phyloP scores from a whole-genome alignment of 306 rosid genomes.

The Lathyrus tuberosus region DNA sequence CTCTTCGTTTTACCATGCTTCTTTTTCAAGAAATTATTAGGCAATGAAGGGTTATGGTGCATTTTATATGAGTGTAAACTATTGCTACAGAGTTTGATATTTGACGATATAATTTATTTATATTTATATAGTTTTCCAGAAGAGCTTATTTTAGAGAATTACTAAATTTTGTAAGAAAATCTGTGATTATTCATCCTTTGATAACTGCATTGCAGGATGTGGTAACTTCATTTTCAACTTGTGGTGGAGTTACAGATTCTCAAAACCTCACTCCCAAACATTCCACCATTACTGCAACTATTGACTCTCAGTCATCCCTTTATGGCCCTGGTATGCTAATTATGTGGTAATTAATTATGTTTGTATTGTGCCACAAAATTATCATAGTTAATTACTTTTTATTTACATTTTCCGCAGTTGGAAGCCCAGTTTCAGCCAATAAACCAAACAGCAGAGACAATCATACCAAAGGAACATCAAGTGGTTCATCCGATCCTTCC shows the following conservation, averaged over 20 bases:
- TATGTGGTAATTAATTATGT: not conserved
- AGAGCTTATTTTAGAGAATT: not conserved
- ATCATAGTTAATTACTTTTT: not conserved
- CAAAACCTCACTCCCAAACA: constrained; percentile 58
- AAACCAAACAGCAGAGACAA: constrained; percentile 52
- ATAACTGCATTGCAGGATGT: constrained; percentile 62
- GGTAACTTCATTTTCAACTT: constrained; percentile 49
- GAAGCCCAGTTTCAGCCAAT: constrained; percentile 74
- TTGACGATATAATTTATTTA: too few relatives aligned
- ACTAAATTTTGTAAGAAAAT: constrained; percentile 6
- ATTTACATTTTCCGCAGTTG: constrained; percentile 52
- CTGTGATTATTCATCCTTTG: constrained; percentile 11
- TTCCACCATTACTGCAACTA: constrained; percentile 59
- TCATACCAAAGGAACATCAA: constrained; percentile 58
- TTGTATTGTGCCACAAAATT: not conserved
- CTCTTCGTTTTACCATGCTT: too few relatives aligned
- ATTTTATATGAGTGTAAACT: too few relatives aligned
- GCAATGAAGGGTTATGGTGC: too few relatives aligned
- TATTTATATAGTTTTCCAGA: not conserved
- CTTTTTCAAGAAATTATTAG: too few relatives aligned
- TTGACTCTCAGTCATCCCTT: constrained; percentile 80
- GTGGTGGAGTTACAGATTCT: constrained; percentile 52
- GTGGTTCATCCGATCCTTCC: constrained; percentile 82
- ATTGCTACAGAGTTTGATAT: too few relatives aligned
- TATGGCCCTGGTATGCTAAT: constrained; percentile 48